phyloP scores from a whole-genome alignment of 495 filamentous ascomycete genomes.

The Xanthoparmelia taractica region DNA sequence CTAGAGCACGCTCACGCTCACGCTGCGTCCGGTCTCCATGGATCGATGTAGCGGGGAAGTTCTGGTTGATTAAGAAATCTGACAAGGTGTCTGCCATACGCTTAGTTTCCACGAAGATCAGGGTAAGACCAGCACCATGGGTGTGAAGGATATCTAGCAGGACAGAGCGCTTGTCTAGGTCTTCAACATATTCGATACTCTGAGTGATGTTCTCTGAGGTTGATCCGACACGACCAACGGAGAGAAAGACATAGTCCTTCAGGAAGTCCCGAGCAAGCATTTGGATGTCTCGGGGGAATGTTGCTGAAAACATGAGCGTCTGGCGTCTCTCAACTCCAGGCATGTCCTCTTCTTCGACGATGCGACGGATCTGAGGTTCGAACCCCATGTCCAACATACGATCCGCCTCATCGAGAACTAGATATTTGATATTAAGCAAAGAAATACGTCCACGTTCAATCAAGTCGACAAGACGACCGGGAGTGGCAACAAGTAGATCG shows the following conservation, averaged over 20 bases:
- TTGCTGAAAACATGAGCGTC: constrained; percentile 99
- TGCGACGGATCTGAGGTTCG: constrained; percentile 97
- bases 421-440: constrained; percentile 92
- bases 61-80: constrained; percentile 96
- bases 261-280: constrained; percentile 97
- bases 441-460: constrained; percentile 98
- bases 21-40: constrained; percentile 97
- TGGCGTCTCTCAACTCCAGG: constrained; percentile 75
- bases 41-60: constrained; percentile 96
- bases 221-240: constrained; percentile 97
- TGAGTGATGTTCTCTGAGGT: constrained; percentile 99
- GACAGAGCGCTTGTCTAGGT: constrained; percentile 93
- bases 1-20: constrained; percentile 94
- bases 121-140: constrained; percentile 78
- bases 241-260: constrained; percentile 97
- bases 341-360: constrained; percentile 98
- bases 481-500: constrained; percentile 93
- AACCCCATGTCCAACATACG: constrained; percentile 99
- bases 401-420: constrained; percentile 98
- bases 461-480: constrained; percentile 92
- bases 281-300: constrained; percentile 97
- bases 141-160: constrained; percentile 96
- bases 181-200: constrained; percentile 97
- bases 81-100: constrained; percentile 97
- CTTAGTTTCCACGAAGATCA: constrained; percentile 99